Conservation (phyloP, 352 stramenopile genomes). For the Phytophthora hybrid region DNA sequence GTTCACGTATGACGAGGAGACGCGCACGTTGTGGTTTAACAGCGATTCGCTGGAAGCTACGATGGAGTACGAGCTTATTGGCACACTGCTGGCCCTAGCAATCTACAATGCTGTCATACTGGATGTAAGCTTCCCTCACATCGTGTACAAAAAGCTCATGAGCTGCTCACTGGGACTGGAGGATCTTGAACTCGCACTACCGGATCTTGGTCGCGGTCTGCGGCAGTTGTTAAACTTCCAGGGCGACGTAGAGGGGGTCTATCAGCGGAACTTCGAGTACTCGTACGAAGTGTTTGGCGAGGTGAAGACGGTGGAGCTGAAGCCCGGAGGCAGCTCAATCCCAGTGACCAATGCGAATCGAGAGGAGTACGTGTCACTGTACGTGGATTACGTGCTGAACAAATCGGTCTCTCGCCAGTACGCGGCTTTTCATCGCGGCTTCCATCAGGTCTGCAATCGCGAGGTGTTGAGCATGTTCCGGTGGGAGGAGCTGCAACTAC, state of each 20-base stretch:
- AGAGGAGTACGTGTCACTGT: conserved; percentile 76
- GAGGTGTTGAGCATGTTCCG: conserved; percentile 82
- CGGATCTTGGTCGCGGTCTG: conserved; percentile 68
- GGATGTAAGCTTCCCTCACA: conserved; percentile 81
- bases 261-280: conserved; percentile 80
- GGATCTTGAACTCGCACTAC: conserved; percentile 68
- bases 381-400: conserved; percentile 80
- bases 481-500: conserved; percentile 82
- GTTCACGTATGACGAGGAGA: conserved; percentile 84
- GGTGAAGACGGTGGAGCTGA: conserved; percentile 83
- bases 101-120: conserved; percentile 91
- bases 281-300: conserved; percentile 85
- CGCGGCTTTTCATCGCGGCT: conserved; percentile 75
- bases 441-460: conserved; percentile 77
- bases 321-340: conserved; percentile 63
- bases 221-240: conserved; percentile 75
- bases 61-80: conserved; percentile 90
- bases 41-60: conserved; percentile 80
- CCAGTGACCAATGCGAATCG: conserved; percentile 73
- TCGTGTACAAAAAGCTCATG: conserved; percentile 90
- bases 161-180: conserved; percentile 52
- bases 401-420: conserved; percentile 71
- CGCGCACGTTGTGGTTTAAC: conserved; percentile 81
- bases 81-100: conserved; percentile 78
- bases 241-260: conserved; percentile 74